Evolutionary conservation across 495 filamentous ascomycete species (phyloP).

Genomic region (Penicillium tannophilum): DNA sequence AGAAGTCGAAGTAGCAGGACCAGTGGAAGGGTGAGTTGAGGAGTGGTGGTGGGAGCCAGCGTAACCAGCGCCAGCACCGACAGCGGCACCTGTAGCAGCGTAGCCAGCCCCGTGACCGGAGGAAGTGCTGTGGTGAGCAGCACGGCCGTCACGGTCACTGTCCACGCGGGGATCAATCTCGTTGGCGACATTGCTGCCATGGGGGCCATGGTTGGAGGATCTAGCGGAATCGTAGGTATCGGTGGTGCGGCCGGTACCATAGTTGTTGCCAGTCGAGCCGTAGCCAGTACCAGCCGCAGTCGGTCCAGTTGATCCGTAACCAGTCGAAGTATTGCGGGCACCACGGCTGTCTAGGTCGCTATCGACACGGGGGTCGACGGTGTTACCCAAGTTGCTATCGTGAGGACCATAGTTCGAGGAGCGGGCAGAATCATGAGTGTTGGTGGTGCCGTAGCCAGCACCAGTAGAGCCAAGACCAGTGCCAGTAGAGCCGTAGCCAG

Average conservation of each 20-base stretch:
- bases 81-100: constrained; percentile 11
- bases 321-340: background rate
- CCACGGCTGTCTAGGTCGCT: constrained; percentile 17
- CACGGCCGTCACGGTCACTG: constrained; percentile 8
- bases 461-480: background rate
- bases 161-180: constrained; percentile 10
- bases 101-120: constrained; percentile 8
- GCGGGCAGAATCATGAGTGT: background rate
- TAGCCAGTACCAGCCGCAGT: constrained; percentile 1
- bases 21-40: constrained; percentile 29
- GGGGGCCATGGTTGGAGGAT: constrained; percentile 25
- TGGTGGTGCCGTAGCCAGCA: background rate
- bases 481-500: constrained; percentile 12
- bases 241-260: background rate
- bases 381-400: constrained; percentile 45
- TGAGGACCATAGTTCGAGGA: constrained; percentile 43
- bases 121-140: constrained; percentile 2
- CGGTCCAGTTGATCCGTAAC: background rate
- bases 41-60: constrained; percentile 24
- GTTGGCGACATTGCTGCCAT: constrained; percentile 24
- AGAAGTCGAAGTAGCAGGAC: constrained; percentile 23
- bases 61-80: constrained; percentile 21
- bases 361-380: constrained; percentile 53
- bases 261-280: background rate
- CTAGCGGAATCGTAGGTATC: constrained; percentile 8